Percentiles rank a stretch among this genome's conserved stretches.
Evolutionary conservation across 2,329 filamentous ascomycete genomes (phyloP).

Genomic region (Stagonosporopsis rhizophila): DNA sequence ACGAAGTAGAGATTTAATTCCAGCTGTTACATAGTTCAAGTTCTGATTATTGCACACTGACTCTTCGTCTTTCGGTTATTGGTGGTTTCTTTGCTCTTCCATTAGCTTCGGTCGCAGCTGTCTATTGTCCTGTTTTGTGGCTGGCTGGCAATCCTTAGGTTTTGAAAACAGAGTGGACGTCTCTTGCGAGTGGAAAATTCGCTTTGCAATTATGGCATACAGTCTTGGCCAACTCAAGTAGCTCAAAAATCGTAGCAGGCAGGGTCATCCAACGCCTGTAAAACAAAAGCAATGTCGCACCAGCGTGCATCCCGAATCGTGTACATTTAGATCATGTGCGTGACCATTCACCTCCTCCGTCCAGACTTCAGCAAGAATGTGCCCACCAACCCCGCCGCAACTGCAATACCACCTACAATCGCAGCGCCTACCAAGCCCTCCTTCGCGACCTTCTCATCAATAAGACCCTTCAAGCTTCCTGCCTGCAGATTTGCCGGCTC

Average conservation of each 20-base stretch:
- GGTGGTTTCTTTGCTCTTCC: slow-evolving; percentile 33
- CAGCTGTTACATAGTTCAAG: neutral
- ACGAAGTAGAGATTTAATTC: neutral
- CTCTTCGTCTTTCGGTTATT: slow-evolving; percentile 33
- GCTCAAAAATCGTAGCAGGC: slow-evolving; percentile 16
- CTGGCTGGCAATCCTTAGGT: neutral
- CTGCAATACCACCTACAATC: slow-evolving; percentile 90
- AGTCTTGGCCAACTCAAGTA: slow-evolving; percentile 17
- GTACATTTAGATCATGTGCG: neutral
- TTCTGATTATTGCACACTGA: slow-evolving; percentile 17
- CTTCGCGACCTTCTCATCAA: slow-evolving; percentile 95
- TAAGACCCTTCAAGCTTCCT: slow-evolving; percentile 80
- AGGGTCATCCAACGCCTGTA: slow-evolving; percentile 39
- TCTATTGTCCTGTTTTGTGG: too few relatives aligned
- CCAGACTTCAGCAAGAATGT: slow-evolving; percentile 80
- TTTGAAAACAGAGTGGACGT: neutral
- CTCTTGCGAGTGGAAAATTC: neutral
- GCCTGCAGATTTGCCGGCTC: slow-evolving; percentile 93
- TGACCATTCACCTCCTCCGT: slow-evolving; percentile 47
- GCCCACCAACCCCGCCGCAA: slow-evolving; percentile 91
- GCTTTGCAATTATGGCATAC: slow-evolving; percentile 1
- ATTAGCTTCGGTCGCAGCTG: slow-evolving; percentile 30
- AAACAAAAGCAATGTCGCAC: slow-evolving; percentile 6
- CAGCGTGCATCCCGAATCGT: neutral
- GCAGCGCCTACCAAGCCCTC: slow-evolving; percentile 94